Conservation (phyloP, 257 asterid species). For the Capsicum pubescens region DNA sequence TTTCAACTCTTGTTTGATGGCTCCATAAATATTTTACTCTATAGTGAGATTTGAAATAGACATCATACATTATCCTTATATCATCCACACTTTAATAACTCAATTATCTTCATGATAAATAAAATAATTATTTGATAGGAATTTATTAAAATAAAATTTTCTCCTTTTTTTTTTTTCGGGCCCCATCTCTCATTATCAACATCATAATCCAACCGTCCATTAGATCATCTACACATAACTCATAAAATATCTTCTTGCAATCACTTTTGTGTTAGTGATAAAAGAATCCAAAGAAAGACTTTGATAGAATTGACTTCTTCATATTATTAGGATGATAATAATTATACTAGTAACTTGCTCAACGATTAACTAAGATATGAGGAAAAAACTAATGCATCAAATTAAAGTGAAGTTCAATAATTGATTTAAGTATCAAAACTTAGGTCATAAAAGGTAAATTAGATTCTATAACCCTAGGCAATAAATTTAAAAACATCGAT, state of each 20-base stretch:
- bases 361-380: neutral
- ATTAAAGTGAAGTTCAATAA: neutral
- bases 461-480: neutral
- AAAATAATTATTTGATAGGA: no score
- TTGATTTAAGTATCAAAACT: neutral
- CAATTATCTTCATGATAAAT: neutral
- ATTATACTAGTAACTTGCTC: neutral
- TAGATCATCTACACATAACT: neutral
- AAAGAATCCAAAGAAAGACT: conserved; percentile 7
- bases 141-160: neutral
- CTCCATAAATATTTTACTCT: no score
- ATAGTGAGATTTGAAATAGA: no score
- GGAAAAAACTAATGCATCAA: neutral
- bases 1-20: no score
- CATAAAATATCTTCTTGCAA: neutral
- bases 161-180: neutral
- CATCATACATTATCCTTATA: no score
- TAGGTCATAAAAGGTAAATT: neutral
- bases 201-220: conserved; percentile 20
- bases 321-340: neutral
- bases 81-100: neutral
- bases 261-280: neutral
- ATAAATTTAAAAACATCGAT: neutral
- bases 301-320: neutral
- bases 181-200: neutral